Base-by-base conservation (phyloP, 2,329 filamentous ascomycete genomes). In the Aspergillus versicolor region DNA sequence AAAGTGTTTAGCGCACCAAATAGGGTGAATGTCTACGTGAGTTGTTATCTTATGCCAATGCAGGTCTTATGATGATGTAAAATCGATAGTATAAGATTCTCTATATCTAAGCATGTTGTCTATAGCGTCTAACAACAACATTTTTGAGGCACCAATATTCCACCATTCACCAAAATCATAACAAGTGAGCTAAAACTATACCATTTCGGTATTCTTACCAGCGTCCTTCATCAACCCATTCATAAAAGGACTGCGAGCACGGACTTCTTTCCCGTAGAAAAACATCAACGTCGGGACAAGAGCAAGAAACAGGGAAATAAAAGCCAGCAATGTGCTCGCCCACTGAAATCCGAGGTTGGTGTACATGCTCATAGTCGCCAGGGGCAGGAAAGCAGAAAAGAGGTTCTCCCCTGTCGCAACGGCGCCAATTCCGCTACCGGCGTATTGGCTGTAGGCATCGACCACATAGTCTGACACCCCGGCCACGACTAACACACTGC, bases 401-500 rank as follows among this genome's bases (percentile, higher is more conserved):
- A 69, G 61, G 55, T 79, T 80, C 56, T 80, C 72, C 2, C 77
- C 70, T 0, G 80, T 70, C 0, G 74, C 77, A 15, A 78, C 76
- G 3, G 78, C 78, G 2, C 74, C 75, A 1, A 80, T 68, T 1
- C 78, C 76, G 15, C 77, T 80, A 0, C 73, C 79, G 4, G 80
- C 78, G 57, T 79, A 80, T 24, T 77, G 73, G 19, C 75, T 73
- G 57, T 82, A 82, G 0, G 79, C 75, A 61, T 82, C 78, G 4
- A 75, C 74, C n/a, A 79, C 69, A 52, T 80, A 80, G 67, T 82
- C 80, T 1, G 78, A 73, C 5, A 77, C 78, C 12, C 77, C 78
- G 19, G 80, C 71, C 50, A 77, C 73, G 5, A 80, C 79, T 17
- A 73, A 67, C 3, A 74, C 72, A 4, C 77, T 78, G 15, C 70